A percentile compares a stretch with the other conserved stretches of the same genome.
Evolutionary conservation across 73 alveolate species (phyloP).

Genomic region (Paramecium primaurelia): DNA sequence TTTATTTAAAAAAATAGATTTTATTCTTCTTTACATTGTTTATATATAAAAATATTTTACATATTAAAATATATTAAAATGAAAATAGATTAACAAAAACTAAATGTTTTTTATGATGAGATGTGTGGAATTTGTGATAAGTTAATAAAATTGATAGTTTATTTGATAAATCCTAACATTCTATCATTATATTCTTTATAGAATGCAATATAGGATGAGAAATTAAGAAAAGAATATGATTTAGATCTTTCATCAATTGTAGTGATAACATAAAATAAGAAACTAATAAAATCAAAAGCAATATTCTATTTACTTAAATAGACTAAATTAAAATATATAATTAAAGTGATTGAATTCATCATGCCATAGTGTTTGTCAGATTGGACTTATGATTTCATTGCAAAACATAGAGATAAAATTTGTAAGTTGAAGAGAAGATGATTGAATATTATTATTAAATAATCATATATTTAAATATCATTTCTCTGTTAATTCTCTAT

Average conservation of each 20-base stretch:
- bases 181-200: not conserved
- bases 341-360: not conserved
- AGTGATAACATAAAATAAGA: not conserved
- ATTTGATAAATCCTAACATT: not conserved
- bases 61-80: not conserved
- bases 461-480: constrained; percentile 38
- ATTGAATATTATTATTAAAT: not conserved
- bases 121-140: constrained; percentile 20
- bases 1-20: no score
- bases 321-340: not conserved
- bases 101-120: constrained; percentile 40
- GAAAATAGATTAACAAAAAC: not conserved
- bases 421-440: not conserved
- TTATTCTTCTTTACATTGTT: no score
- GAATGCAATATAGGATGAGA: not conserved
- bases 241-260: constrained; percentile 27
- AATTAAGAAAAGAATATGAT: not conserved
- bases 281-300: not conserved
- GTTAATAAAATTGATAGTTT: not conserved
- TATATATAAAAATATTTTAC: not conserved
- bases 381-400: not conserved
- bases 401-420: constrained; percentile 16
- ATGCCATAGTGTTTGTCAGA: not conserved
- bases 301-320: not conserved
- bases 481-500: constrained; percentile 77